Evolutionary conservation across 75 land plant genomes (phyloP).

Genomic region (Azolla pinnata): DNA sequence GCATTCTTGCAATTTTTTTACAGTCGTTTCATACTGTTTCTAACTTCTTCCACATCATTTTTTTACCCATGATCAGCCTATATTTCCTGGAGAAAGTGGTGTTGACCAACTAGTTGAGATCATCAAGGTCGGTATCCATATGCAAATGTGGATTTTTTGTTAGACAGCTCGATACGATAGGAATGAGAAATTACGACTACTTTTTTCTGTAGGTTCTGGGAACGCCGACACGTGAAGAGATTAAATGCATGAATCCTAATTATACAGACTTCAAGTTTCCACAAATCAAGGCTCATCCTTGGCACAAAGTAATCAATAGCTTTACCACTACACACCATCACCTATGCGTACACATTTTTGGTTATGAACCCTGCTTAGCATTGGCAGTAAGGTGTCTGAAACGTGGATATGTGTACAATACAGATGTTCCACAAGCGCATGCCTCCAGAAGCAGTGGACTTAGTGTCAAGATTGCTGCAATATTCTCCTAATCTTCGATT

Average conservation of each 20-base stretch:
- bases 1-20: slow-evolving; percentile 1
- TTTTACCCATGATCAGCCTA: slow-evolving; percentile 38
- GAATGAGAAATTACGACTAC: not conserved
- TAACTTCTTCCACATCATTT: not conserved
- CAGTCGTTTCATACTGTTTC: no score
- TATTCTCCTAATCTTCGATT: slow-evolving; percentile 75
- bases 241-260: slow-evolving; percentile 86
- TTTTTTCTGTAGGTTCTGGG: slow-evolving; percentile 55
- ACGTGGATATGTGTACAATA: no score
- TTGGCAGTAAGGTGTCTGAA: no score
- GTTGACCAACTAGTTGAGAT: slow-evolving; percentile 85
- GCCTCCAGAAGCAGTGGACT: slow-evolving; percentile 75
- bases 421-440: slow-evolving; percentile 36
- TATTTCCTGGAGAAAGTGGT: slow-evolving; percentile 81
- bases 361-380: no score
- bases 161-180: not conserved
- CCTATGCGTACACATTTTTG: no score
- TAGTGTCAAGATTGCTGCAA: slow-evolving; percentile 70
- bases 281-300: slow-evolving; percentile 75
- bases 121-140: slow-evolving; percentile 37
- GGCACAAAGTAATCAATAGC: slow-evolving; percentile 90
- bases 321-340: no score
- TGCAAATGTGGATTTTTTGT: not conserved
- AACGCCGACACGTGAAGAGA: slow-evolving; percentile 80
- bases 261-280: slow-evolving; percentile 76